Conservation (phyloP, 805 yeast species). For the Candida maltosa region DNA sequence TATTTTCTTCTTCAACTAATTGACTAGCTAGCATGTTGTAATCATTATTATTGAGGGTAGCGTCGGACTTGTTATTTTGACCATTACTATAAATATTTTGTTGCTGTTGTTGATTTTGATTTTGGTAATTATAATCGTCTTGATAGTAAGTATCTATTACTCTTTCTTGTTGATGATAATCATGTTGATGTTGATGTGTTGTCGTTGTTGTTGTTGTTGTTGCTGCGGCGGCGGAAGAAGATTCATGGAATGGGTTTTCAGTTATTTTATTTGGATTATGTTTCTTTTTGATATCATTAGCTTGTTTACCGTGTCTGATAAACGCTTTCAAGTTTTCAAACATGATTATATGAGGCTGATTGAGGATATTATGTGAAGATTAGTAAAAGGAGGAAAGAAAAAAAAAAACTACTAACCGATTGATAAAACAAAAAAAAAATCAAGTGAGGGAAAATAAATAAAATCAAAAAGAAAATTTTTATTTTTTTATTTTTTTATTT, state of each 20-base stretch:
- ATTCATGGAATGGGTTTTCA: no score
- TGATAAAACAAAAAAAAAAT: no score
- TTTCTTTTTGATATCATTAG: conserved; percentile 31
- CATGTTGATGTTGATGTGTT: conserved; percentile 1
- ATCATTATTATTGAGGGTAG: conserved; percentile 7
- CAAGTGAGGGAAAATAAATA: no score
- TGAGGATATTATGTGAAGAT: no score
- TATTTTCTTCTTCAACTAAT: conserved; percentile 34
- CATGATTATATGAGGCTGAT: no score
- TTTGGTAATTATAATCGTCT: conserved; percentile 1
- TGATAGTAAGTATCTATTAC: background rate
- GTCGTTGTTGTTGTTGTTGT: conserved; percentile 3
- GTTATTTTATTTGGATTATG: background rate
- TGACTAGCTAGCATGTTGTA: conserved; percentile 28
- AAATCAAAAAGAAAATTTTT: no score
- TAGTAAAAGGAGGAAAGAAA: no score
- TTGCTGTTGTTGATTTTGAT: background rate
- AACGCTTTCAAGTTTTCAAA: conserved; percentile 54
- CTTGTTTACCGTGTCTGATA: conserved; percentile 64
- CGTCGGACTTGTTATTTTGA: conserved; percentile 1
- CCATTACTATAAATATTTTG: conserved; percentile 2
- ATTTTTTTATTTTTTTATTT: no score
- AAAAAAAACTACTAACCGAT: no score
- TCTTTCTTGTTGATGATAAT: background rate
- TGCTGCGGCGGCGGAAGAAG: background rate